Percentiles rank a stretch among this genome's conserved stretches.
Evolutionary conservation across 2,329 filamentous ascomycete genomes (phyloP).

Genomic region (Fusarium coffeatum): DNA sequence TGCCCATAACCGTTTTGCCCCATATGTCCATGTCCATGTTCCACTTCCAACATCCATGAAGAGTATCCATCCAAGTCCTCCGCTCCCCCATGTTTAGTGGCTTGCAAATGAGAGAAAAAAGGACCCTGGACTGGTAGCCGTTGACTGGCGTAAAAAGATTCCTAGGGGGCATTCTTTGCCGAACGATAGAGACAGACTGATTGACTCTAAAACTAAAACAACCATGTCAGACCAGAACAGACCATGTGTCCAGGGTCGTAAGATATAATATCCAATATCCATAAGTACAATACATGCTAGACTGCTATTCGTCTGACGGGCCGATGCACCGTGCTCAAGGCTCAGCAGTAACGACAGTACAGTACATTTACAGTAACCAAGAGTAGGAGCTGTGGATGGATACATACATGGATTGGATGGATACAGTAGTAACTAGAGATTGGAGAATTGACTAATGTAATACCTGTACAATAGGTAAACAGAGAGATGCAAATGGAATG

Average conservation of each 20-base stretch:
- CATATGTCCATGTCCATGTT: slow-evolving; percentile 12
- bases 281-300: slow-evolving; percentile 1
- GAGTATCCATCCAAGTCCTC: slow-evolving; percentile 8
- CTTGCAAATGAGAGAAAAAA: slow-evolving; percentile 9
- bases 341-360: slow-evolving; percentile 11
- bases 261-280: slow-evolving; percentile 19
- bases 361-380: not conserved
- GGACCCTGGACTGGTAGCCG: slow-evolving; percentile 21
- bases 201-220: slow-evolving; percentile 24
- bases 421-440: slow-evolving; percentile 12
- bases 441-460: slow-evolving; percentile 45
- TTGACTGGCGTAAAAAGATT: slow-evolving; percentile 28
- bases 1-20: slow-evolving; percentile 27
- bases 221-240: slow-evolving; percentile 48
- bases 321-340: slow-evolving; percentile 46
- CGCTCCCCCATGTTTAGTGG: slow-evolving; percentile 18
- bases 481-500: slow-evolving; percentile 34
- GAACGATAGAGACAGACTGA: not conserved
- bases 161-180: slow-evolving; percentile 25
- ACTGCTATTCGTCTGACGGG: slow-evolving; percentile 43
- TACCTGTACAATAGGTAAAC: not conserved
- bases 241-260: slow-evolving; percentile 44
- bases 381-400: slow-evolving; percentile 1
- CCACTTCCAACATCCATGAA: slow-evolving; percentile 19
- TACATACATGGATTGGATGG: slow-evolving; percentile 1